Conservation (phyloP, 192 early-diverging fungal genomes). For the Pecoramyces ruminantium region DNA sequence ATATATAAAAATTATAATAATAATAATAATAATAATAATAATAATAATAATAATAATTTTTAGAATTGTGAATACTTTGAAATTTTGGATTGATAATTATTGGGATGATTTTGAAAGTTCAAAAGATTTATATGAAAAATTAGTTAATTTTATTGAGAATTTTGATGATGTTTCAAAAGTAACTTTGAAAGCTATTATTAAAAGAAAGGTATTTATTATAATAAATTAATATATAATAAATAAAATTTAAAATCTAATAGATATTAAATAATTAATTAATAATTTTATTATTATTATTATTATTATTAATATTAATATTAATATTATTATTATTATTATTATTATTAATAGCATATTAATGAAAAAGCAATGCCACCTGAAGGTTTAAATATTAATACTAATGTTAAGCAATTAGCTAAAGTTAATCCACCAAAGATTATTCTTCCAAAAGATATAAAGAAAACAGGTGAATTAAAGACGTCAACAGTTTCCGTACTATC, state of each 20-base stretch:
- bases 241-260: neutral
- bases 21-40: neutral
- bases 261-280: no score
- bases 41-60: no score
- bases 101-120: constrained; percentile 32
- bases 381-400: neutral
- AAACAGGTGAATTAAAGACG: neutral
- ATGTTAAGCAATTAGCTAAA: neutral
- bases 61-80: constrained; percentile 28
- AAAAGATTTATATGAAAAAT: constrained; percentile 10
- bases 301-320: no score
- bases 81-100: constrained; percentile 33
- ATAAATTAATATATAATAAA: neutral
- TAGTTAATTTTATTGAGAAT: constrained; percentile 16
- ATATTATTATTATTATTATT: no score
- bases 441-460: constrained; percentile 12
- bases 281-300: no score
- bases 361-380: neutral
- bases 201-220: neutral
- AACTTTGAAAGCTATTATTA: neutral
- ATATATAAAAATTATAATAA: neutral
- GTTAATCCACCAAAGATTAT: constrained; percentile 21
- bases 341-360: neutral
- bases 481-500: neutral
- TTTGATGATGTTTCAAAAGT: constrained; percentile 9